Evolutionary conservation across 257 asterid genomes (phyloP), one percentile per base, ranked within the genome.

Genomic region (Lantana camara): DNA sequence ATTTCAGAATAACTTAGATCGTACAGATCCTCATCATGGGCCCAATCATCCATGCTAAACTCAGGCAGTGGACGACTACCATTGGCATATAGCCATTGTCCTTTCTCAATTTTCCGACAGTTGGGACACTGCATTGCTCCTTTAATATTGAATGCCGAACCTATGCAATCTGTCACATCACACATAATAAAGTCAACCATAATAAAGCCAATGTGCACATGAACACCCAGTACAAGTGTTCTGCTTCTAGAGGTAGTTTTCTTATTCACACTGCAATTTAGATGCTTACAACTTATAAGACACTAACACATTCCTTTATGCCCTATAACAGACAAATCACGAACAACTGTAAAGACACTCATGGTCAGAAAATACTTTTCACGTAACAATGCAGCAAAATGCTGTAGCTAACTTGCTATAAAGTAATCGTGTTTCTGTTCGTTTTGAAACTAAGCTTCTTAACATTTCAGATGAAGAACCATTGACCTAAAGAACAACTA

Each of bases 41-140:
- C 80, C 96, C 89, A 84, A 71, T 93, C 99, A 62, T 93, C 99
- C 87, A 90, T 78, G 86, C 47, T 84, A 59, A 90, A 79, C 57
- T 94, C 97, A 68, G 97, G 87, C 59, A 75, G 73, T 44, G 96
- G 78, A 49, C 95, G 96, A 73, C 80, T 70, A 47, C 99, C 96
- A 74, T 74, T 83, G 16, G 96, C 95, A 81, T 81, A 94, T 46
- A 90, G 87, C 99, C 99, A 94, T 69, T 84, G 99, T 20, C 99
- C 97, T 83, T 86, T 90, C 86, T 94, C 99, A 74, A 83, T 79
- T 78, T 94, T 84, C 27, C 99, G 94, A 81, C 99, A 94, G 83
- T 94, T 94, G 57, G 97, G 99, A 74, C 99, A 94, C 83, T 90
- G 97, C 99, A 94, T 94, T 63, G 91, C 88, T 67, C 97, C 99